These are phyloP conservation scores for Termitomyces eurrhizus DNA, from an alignment of 768 basidiomycete genomes.

Conservation along the genomic window DNA sequence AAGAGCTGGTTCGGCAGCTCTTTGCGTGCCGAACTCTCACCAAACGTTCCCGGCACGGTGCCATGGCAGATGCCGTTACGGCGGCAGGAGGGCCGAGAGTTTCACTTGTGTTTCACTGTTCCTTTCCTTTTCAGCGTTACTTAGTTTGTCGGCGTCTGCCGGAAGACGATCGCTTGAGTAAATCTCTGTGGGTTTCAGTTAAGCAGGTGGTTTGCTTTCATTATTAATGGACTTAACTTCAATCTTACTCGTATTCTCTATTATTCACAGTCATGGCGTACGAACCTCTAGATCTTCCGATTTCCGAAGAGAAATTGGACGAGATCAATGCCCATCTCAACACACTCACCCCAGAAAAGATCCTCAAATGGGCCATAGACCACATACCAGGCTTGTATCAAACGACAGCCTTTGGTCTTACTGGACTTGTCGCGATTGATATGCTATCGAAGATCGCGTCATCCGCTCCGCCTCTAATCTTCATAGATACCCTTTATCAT, in stretches of 20 bases:
- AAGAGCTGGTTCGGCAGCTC: too few relatives aligned
- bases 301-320: constrained; percentile 54
- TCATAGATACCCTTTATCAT: constrained; percentile 96
- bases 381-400: constrained; percentile 82
- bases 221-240: constrained; percentile 6
- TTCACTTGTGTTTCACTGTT: too few relatives aligned
- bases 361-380: constrained; percentile 80
- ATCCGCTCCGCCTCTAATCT: constrained; percentile 79
- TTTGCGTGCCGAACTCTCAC: too few relatives aligned
- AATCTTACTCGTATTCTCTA: constrained; percentile 3
- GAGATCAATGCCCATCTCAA: constrained; percentile 73
- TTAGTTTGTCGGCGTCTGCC: neutral
- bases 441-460: constrained; percentile 85
- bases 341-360: constrained; percentile 72
- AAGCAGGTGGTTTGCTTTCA: constrained; percentile 7
- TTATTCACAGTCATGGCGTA: constrained; percentile 16
- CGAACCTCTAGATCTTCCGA: constrained; percentile 51
- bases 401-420: constrained; percentile 96
- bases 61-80: too few relatives aligned
- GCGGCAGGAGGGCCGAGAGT: too few relatives aligned
- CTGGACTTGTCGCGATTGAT: constrained; percentile 89
- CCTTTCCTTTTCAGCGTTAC: too few relatives aligned
- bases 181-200: neutral
- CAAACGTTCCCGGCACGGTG: too few relatives aligned
- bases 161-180: neutral